Base-by-base conservation (phyloP, 139 green algal species). In the Micractinium sp. region DNA sequence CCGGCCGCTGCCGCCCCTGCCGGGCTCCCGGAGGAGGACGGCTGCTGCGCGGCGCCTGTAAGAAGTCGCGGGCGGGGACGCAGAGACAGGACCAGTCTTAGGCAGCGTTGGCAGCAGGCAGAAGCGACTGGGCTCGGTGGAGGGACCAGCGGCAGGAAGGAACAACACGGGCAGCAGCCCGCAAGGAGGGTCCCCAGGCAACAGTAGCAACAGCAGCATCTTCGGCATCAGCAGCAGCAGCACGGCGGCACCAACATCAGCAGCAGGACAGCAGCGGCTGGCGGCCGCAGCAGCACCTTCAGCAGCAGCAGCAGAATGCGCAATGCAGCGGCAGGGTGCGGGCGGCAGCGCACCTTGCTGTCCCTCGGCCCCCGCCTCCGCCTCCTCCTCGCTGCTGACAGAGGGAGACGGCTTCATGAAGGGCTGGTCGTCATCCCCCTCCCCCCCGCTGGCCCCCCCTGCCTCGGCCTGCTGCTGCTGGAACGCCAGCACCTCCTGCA, bases 391-490 rank as follows among this genome's bases (percentile, higher is more conserved):
- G 19, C 81, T 89, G 73, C 92, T 95, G 2, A 89, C 82, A 3
- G 89, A 93, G 0, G 94, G 94, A 13, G 92, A 94, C 0, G 83
- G 74, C 90, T 96, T 96, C 84, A 95, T 87, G 27, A 69, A 83
- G 13, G 84, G 38, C 89, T 89, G 35, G 27, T 63, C 71, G 3
- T 76, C 63, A 0, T 35, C 81, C 60, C 22, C 56, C 80, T 31
- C 19, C 20, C 27, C 41, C n/a, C 78, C 80, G 22, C 79, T 73
- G 38, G 60, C 86, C 22, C 16, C 56, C 13, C 27, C 61, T 36
- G 77, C 67, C 53, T n/a, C 75, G 23, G 71, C 61, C 76, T 86
- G 61, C 84, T 74, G 81, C 85, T 60, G 23, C 88, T 47, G 75
- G 60, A 92, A 91, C 16, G 83, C 87, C 19, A 71, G 31, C 82